Evolutionary conservation across 441 rosid species (phyloP), one percentile per base, ranked within the genome.

Genomic region (Raphanus hybrid): DNA sequence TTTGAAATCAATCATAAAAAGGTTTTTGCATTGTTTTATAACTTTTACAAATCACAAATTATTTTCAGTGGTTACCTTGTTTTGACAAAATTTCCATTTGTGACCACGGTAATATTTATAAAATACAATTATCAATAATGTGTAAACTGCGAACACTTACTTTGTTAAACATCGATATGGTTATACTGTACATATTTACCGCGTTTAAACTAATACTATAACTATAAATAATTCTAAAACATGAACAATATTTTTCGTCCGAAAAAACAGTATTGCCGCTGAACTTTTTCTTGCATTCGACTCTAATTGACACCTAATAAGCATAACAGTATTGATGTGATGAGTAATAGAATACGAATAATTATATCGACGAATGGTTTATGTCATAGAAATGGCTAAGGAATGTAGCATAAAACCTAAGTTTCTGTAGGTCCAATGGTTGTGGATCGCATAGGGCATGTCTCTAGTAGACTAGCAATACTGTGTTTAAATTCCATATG

Each of bases 401-500:
- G 79, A 79, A 74, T 74, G 75, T 74, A 74, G 79, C 72, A 74
- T 74, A 70, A 58, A 69, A 55, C 67, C 67, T 70, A 45, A 48
- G 3, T 35, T 54, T 55, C 2, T 61, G 35, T 52, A 69, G 81
- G 81, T 55, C 78, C 71, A 78, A 26, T n/a, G 48, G 74, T 18
- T 68, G 78, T 55, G 67, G 54, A 69, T 70, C 5, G 14, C 43
- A 61, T 54, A 78, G 34, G 77, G 65, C 52, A 60, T 73, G 69
- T 78, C 65, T 61, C 67, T 64, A 18, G 70, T 57, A 67, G 75
- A 67, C 61, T 58, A 74, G 71, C 43, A 58, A 64, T 26, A 79
- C 78, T 79, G 82, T 80, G 69, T 35, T 73, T 78, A 58, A 76
- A 80, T 80, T 80, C 82, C 69, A 10, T 69, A 64, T 70, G 79